A percentile compares a stretch with the other conserved stretches of the same genome.
phyloP scores from a whole-genome alignment of 352 stramenopile genomes.

The Phytophthora niederhauseri region DNA sequence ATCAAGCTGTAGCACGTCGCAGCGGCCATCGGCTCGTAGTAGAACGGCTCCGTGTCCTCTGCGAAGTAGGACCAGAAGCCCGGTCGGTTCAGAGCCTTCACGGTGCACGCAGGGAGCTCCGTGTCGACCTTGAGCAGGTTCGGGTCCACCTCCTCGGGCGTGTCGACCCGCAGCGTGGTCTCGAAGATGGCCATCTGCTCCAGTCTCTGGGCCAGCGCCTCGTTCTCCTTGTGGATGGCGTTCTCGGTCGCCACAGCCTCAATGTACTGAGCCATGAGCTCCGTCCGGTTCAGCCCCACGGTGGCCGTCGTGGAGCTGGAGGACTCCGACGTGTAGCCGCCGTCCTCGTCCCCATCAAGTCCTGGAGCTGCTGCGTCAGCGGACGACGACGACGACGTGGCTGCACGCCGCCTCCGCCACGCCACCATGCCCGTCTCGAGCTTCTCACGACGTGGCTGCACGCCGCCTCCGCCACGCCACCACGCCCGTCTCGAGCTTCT shows the following conservation, averaged over 20 bases:
- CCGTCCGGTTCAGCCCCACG: not conserved
- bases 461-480: slow-evolving; percentile 13
- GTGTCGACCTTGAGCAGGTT: slow-evolving; percentile 11
- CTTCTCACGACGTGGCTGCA: slow-evolving; percentile 1
- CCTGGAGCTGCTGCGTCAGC: not conserved
- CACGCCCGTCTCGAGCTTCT: slow-evolving; percentile 29
- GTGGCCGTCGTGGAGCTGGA: slow-evolving; percentile 7
- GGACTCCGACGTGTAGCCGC: slow-evolving; percentile 12
- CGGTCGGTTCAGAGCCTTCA: slow-evolving; percentile 22
- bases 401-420: slow-evolving; percentile 9
- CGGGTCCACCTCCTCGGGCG: slow-evolving; percentile 16
- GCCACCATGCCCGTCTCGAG: slow-evolving; percentile 28
- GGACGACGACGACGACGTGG: not conserved
- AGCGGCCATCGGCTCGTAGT: slow-evolving; percentile 43
- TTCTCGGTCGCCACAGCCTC: slow-evolving; percentile 37
- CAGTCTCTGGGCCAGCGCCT: slow-evolving; percentile 29
- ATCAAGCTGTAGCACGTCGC: slow-evolving; percentile 34
- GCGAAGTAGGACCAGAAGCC: slow-evolving; percentile 48
- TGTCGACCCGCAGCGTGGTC: slow-evolving; percentile 35
- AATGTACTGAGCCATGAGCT: slow-evolving; percentile 28
- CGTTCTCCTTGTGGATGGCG: slow-evolving; percentile 37
- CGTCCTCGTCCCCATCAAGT: slow-evolving; percentile 8
- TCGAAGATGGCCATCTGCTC: slow-evolving; percentile 46
- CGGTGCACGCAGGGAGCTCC: slow-evolving; percentile 14
- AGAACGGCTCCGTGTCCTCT: slow-evolving; percentile 48